phyloP scores from a whole-genome alignment of 345 rosid species.

The Erodium maritimum region DNA sequence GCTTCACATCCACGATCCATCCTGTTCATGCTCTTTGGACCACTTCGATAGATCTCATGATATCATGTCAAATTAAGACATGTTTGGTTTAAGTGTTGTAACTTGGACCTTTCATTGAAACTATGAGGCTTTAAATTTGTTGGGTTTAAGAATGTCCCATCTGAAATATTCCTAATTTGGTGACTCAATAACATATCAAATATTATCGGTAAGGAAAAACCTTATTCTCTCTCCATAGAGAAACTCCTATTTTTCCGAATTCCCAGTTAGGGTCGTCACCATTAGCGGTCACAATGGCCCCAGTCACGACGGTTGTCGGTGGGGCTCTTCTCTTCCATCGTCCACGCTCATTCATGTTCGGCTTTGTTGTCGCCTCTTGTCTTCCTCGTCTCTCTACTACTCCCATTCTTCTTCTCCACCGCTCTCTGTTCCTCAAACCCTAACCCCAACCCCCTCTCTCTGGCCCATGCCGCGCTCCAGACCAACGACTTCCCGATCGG shows the following conservation, averaged over 20 bases:
- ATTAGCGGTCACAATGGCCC: too few relatives aligned
- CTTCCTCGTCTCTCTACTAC: neutral
- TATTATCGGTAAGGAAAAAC: too few relatives aligned
- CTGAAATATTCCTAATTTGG: neutral
- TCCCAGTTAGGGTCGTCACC: too few relatives aligned
- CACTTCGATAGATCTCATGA: neutral
- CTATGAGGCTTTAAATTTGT: neutral
- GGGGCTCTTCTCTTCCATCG: too few relatives aligned
- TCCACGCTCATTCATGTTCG: too few relatives aligned
- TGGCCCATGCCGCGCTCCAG: conserved; percentile 61
- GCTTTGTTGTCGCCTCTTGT: too few relatives aligned
- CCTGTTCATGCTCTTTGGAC: neutral
- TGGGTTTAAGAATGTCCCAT: neutral
- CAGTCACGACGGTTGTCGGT: too few relatives aligned
- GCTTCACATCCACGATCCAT: neutral
- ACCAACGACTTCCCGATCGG: conserved; percentile 77
- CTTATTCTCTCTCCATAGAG: too few relatives aligned
- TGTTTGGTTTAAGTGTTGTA: neutral
- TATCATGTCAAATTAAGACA: neutral
- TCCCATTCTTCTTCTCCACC: conserved; percentile 13
- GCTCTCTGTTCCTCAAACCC: conserved; percentile 18
- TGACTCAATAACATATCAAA: too few relatives aligned
- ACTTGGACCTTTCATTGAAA: neutral
- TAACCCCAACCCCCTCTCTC: conserved; percentile 20
- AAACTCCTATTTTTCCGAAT: too few relatives aligned